Evolutionary conservation across 441 rosid species (phyloP).

Genomic region (Caryocar brasiliense): DNA sequence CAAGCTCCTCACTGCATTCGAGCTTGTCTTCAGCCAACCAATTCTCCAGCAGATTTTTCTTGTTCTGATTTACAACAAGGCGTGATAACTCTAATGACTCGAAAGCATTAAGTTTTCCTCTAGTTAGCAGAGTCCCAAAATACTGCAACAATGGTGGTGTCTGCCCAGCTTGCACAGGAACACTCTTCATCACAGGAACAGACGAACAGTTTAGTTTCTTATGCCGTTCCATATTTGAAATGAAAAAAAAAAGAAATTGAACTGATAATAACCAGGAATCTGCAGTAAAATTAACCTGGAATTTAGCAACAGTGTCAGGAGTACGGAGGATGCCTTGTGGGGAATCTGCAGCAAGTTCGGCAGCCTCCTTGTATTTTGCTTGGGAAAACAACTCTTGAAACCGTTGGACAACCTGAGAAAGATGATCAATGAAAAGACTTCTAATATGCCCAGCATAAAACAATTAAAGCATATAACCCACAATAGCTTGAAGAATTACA

Average conservation of each 20-base stretch:
- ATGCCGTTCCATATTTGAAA: too few species aligned
- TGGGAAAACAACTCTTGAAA: constrained; percentile 98
- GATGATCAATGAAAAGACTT: too few species aligned
- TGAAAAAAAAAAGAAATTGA: too few species aligned
- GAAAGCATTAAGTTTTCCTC: constrained; percentile 91
- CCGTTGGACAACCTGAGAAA: constrained; percentile 87
- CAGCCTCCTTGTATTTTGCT: constrained; percentile 98
- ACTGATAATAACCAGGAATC: too few species aligned
- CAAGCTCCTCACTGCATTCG: constrained; percentile 98
- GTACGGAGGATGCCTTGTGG: constrained; percentile 98
- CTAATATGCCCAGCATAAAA: too few species aligned
- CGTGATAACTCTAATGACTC: constrained; percentile 98
- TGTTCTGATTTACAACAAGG: constrained; percentile 97
- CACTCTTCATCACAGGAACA: constrained; percentile 90
- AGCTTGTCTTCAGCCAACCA: constrained; percentile 99
- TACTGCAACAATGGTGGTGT: constrained; percentile 96
- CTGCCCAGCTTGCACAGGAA: constrained; percentile 98
- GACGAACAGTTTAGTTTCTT: too few species aligned
- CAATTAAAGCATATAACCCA: background rate
- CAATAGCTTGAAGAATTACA: too few species aligned
- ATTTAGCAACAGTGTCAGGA: constrained; percentile 97
- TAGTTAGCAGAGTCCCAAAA: constrained; percentile 93
- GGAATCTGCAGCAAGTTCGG: constrained; percentile 99
- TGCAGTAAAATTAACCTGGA: constrained; percentile 81
- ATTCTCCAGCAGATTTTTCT: constrained; percentile 92